Conservation (phyloP, 1,139 yeast species). For the Pichia sp. region DNA sequence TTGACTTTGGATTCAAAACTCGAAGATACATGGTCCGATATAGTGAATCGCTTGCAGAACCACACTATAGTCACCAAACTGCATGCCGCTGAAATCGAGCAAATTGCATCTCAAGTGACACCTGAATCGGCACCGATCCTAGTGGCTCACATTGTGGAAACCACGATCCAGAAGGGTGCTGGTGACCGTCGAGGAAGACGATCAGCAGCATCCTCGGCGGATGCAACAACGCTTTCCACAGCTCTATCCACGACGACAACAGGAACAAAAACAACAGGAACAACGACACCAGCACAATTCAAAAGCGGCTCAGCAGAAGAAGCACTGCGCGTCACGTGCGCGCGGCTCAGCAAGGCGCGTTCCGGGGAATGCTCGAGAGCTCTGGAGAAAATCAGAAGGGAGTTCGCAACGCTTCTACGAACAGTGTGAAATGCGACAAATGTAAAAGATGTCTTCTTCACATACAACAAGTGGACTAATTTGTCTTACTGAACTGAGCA, state of each 20-base stretch:
- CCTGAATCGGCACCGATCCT: neutral
- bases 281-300: too few species aligned
- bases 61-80: constrained; percentile 22
- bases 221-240: too few species aligned
- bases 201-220: too few species aligned
- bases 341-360: neutral
- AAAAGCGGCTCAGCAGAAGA: neutral
- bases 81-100: neutral
- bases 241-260: too few species aligned
- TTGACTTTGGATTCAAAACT: constrained; percentile 19
- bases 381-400: neutral
- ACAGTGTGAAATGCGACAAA: neutral
- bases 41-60: constrained; percentile 14
- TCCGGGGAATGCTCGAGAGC: neutral
- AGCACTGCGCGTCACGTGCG: neutral
- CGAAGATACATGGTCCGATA: constrained; percentile 12
- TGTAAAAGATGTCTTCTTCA: too few species aligned
- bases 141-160: constrained; percentile 2
- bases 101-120: neutral
- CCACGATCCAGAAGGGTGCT: too few species aligned
- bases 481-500: too few species aligned
- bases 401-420: neutral
- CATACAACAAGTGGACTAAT: too few species aligned
- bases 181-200: too few species aligned
- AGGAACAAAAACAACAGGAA: too few species aligned